These are phyloP conservation scores for Bacidia rubella DNA, from an alignment of 495 filamentous ascomycete species.

Conservation along the genomic window DNA sequence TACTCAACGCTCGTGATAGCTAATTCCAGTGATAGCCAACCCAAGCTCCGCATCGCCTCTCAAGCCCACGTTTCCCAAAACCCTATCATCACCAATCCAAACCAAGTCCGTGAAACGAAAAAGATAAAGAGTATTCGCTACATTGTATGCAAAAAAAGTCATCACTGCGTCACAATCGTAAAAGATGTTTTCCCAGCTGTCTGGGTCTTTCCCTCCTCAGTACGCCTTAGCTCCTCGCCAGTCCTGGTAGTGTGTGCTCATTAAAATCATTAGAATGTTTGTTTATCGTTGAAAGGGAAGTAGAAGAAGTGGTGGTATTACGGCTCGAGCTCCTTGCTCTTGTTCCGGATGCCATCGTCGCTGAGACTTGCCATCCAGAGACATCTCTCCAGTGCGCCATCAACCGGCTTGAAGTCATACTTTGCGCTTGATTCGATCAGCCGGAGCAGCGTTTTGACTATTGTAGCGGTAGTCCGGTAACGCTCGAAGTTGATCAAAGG, in stretches of 20 bases:
- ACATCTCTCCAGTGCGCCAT: slow-evolving; percentile 77
- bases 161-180: background rate
- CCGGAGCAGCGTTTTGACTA: slow-evolving; percentile 83
- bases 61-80: background rate
- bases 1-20: too few relatives aligned
- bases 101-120: background rate
- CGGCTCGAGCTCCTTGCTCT: slow-evolving; percentile 40
- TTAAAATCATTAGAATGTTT: background rate
- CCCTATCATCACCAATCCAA: background rate
- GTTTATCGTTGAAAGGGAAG: slow-evolving; percentile 23
- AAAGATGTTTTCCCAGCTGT: background rate
- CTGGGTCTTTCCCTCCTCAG: background rate
- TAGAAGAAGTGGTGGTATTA: slow-evolving; percentile 59
- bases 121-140: background rate
- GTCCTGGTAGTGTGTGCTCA: background rate
- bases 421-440: slow-evolving; percentile 85
- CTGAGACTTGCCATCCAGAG: slow-evolving; percentile 85
- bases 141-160: background rate
- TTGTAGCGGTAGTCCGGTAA: slow-evolving; percentile 75
- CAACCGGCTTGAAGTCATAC: slow-evolving; percentile 73
- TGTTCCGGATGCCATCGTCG: slow-evolving; percentile 64
- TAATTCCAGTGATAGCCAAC: background rate
- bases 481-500: slow-evolving; percentile 91
- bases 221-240: background rate
- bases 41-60: background rate